Conservation (phyloP, 176 grass and related monocot genomes). For the Calamus simplicifolius region DNA sequence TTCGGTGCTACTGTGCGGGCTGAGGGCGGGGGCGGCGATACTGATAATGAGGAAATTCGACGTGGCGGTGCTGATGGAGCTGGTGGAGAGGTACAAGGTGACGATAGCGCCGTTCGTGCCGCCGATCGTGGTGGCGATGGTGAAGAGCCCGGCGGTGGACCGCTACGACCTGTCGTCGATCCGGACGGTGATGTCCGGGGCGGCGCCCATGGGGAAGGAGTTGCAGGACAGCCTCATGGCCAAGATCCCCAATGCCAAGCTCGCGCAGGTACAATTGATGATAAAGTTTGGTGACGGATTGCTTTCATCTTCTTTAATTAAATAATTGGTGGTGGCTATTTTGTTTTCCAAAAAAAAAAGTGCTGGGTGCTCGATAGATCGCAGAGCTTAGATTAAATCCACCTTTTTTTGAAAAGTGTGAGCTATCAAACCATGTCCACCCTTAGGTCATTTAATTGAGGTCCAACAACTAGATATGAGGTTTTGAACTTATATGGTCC, state of each 20-base stretch:
- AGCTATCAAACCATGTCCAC: no score
- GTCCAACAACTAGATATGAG: no score
- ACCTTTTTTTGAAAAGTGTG: no score
- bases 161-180: conserved; percentile 12
- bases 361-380: no score
- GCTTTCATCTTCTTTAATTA: no score
- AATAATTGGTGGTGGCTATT: no score
- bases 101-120: conserved; percentile 13
- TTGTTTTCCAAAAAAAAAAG: no score
- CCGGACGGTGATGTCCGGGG: conserved; percentile 12
- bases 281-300: no score
- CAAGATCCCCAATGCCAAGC: conserved; percentile 4
- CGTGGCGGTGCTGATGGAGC: neutral
- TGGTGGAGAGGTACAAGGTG: conserved; percentile 7
- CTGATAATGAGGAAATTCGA: conserved; percentile 14
- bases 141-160: conserved; percentile 15
- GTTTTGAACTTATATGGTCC: no score
- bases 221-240: conserved; percentile 9
- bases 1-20: conserved; percentile 5
- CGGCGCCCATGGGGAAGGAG: conserved; percentile 18
- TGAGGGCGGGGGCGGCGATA: conserved; percentile 8
- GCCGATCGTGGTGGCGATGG: conserved; percentile 11
- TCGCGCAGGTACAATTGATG: conserved; percentile 5
- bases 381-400: no score
- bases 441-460: no score